Evolutionary conservation across 192 early-diverging fungal species (phyloP).

Genomic region (Phycomyces blakesleeanus): DNA sequence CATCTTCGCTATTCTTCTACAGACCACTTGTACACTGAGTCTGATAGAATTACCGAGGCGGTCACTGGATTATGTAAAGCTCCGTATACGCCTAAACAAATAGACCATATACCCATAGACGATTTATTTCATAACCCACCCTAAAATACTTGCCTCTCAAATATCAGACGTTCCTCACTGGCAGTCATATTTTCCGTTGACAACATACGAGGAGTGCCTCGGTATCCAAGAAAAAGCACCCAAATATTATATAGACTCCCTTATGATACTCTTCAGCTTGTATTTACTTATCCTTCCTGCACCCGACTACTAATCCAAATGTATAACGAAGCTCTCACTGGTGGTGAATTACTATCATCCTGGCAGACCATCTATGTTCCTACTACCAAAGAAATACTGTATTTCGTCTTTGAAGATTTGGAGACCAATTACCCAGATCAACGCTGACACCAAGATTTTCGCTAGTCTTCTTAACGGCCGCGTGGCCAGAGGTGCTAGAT

Average conservation of each 20-base stretch:
- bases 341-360: not conserved
- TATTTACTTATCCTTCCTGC: not conserved
- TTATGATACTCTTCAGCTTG: not conserved
- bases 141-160: too few relatives aligned
- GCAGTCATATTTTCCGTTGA: too few relatives aligned
- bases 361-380: slow-evolving; percentile 12
- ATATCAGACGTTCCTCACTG: too few relatives aligned
- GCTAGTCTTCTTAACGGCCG: not conserved
- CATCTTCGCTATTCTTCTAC: too few relatives aligned
- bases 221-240: too few relatives aligned
- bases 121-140: too few relatives aligned
- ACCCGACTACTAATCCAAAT: not conserved
- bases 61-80: too few relatives aligned
- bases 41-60: not conserved
- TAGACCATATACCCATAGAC: too few relatives aligned
- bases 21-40: not conserved
- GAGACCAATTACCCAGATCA: slow-evolving; percentile 14
- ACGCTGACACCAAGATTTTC: slow-evolving; percentile 24
- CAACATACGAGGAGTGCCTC: too few relatives aligned
- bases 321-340: not conserved
- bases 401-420: slow-evolving; percentile 10
- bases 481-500: not conserved
- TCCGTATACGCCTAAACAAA: too few relatives aligned
- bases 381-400: slow-evolving; percentile 29
- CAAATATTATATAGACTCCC: too few relatives aligned